These are phyloP conservation scores for Proteromonas lacertae DNA, from an alignment of 352 stramenopile species.

Conservation along the genomic window DNA sequence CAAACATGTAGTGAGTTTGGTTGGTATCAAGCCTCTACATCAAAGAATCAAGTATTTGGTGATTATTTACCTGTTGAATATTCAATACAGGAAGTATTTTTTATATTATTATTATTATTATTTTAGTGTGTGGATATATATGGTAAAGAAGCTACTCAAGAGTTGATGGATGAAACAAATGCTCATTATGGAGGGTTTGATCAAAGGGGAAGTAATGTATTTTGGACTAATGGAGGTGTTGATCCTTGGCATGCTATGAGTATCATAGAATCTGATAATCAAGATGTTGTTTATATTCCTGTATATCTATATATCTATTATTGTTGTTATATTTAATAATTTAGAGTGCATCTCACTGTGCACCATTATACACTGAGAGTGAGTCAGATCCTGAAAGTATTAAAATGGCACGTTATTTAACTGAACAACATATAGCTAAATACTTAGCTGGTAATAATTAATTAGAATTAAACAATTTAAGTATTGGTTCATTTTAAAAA, in stretches of 20 bases:
- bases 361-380: slow-evolving; percentile 4
- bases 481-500: too few relatives aligned
- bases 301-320: background rate
- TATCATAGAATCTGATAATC: slow-evolving; percentile 8
- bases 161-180: slow-evolving; percentile 18
- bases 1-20: slow-evolving; percentile 50
- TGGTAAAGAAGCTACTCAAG: too few relatives aligned
- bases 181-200: slow-evolving; percentile 21
- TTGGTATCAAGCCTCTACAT: slow-evolving; percentile 29
- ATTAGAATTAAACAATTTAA: too few relatives aligned
- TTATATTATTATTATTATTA: slow-evolving; percentile 17
- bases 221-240: slow-evolving; percentile 28
- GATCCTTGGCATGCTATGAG: slow-evolving; percentile 28
- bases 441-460: too few relatives aligned
- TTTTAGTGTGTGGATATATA: slow-evolving; percentile 19
- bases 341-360: slow-evolving; percentile 3
- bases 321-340: background rate
- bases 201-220: slow-evolving; percentile 14
- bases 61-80: too few relatives aligned
- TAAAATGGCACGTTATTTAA: background rate
- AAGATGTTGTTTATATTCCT: background rate
- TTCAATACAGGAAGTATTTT: too few relatives aligned
- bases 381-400: background rate
- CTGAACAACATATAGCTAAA: background rate
- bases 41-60: too few relatives aligned